Percentiles rank a stretch among this genome's conserved stretches.
Conservation (phyloP, 1,139 yeast species). For the Candida tetrigidarum region DNA sequence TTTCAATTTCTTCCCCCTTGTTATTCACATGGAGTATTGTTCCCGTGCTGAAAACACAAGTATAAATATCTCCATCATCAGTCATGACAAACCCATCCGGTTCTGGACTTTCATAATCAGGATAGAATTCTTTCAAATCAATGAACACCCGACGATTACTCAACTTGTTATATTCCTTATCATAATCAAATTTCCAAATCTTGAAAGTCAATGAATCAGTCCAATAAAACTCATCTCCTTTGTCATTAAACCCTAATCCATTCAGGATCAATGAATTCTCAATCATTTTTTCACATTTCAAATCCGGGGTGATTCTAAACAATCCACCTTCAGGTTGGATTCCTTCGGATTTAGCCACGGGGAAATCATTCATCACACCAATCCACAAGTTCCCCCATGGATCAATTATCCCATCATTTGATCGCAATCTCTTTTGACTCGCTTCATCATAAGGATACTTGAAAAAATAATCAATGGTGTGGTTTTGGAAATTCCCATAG, state of each 20-base stretch:
- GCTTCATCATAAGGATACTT: constrained; percentile 43
- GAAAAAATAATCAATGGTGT: constrained; percentile 45
- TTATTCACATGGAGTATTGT: constrained; percentile 57
- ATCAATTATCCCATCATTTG: constrained; percentile 76
- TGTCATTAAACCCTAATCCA: constrained; percentile 74
- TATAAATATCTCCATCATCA: constrained; percentile 61
- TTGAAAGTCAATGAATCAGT: constrained; percentile 69
- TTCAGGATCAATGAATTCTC: constrained; percentile 59
- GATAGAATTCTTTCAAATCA: constrained; percentile 36
- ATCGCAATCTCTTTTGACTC: constrained; percentile 47
- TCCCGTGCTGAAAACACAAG: constrained; percentile 69
- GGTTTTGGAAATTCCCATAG: constrained; percentile 46
- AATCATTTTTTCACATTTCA: constrained; percentile 36
- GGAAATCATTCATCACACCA: constrained; percentile 74
- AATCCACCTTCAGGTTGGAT: constrained; percentile 46
- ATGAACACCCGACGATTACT: constrained; percentile 49
- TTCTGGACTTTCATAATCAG: constrained; percentile 42
- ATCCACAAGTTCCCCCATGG: constrained; percentile 73
- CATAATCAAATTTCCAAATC: constrained; percentile 67
- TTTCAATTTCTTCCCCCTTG: constrained; percentile 55
- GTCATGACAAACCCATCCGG: constrained; percentile 86
- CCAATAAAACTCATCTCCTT: constrained; percentile 59
- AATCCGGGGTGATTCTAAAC: constrained; percentile 43
- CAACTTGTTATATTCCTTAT: constrained; percentile 47
- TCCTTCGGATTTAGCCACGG: constrained; percentile 22